Conservation (phyloP, 805 yeast genomes). For the Peterozyma toletana region DNA sequence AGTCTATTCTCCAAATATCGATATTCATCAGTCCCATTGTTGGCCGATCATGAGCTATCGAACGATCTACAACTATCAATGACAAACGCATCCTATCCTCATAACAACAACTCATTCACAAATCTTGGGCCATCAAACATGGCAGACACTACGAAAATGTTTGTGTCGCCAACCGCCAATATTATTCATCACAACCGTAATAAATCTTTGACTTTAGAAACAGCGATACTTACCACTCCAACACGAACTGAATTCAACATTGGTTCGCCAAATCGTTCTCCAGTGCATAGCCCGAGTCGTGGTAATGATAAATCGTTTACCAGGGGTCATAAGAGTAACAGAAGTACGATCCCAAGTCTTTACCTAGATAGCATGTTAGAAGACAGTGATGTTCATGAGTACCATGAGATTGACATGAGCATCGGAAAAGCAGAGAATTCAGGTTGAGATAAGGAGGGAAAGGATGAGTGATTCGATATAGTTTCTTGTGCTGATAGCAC, state of each 20-base stretch:
- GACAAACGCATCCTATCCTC: neutral
- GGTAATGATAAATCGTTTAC: neutral
- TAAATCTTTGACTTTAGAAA: neutral
- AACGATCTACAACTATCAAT: neutral
- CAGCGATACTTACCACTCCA: neutral
- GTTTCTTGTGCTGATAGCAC: too few relatives aligned
- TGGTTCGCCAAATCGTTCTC: neutral
- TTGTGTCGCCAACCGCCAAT: constrained; percentile 77
- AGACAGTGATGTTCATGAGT: neutral
- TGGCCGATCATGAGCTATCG: neutral
- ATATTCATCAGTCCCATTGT: neutral
- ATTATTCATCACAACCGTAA: constrained; percentile 27
- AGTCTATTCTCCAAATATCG: neutral
- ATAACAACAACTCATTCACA: neutral
- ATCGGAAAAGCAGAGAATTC: too few relatives aligned
- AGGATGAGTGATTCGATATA: too few relatives aligned
- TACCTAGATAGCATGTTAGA: constrained; percentile 5
- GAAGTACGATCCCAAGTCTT: constrained; percentile 7
- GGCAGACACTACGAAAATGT: constrained; percentile 40
- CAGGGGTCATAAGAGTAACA: neutral
- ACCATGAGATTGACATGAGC: too few relatives aligned
- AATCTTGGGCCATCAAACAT: neutral
- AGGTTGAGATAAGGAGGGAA: too few relatives aligned
- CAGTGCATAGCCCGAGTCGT: neutral
- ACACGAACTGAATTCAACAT: neutral